phyloP scores from a whole-genome alignment of 306 rosid species.

The Clitoria ternatea region DNA sequence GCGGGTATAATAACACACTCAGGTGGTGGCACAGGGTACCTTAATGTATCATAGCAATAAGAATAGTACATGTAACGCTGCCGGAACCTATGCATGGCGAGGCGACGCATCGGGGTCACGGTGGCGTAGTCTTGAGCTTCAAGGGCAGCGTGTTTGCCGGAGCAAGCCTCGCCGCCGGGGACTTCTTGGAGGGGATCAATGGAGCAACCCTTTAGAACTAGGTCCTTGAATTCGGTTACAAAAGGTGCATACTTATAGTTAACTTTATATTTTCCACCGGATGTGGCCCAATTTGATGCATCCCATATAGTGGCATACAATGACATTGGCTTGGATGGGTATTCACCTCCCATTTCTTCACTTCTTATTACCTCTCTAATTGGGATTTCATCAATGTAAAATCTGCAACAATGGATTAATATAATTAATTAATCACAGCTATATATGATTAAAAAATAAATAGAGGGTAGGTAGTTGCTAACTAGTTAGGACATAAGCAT shows the following conservation, averaged over 20 bases:
- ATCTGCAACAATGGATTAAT: conserved; percentile 45
- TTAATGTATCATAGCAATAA: conserved; percentile 65
- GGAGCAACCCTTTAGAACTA: conserved; percentile 76
- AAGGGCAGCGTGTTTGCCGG: conserved; percentile 28
- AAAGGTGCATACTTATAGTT: conserved; percentile 89
- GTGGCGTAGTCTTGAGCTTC: conserved; percentile 43
- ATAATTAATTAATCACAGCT: background rate
- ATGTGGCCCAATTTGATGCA: conserved; percentile 93
- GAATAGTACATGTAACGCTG: conserved; percentile 80
- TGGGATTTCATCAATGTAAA: conserved; percentile 92
- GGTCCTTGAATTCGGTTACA: conserved; percentile 74
- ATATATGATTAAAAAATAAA: background rate
- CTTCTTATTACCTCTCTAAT: conserved; percentile 67
- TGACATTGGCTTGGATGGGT: conserved; percentile 92
- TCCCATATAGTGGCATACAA: conserved; percentile 91
- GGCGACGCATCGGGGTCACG: conserved; percentile 42
- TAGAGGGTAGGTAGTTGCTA: background rate
- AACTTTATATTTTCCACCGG: conserved; percentile 76
- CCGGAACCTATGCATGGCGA: conserved; percentile 65
- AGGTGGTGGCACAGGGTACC: conserved; percentile 56
- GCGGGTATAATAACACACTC: conserved; percentile 57
- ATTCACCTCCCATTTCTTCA: conserved; percentile 78
- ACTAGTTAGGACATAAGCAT: background rate
- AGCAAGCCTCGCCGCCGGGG: conserved; percentile 22
- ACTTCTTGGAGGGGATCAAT: conserved; percentile 55